These are phyloP conservation scores for Tetradesmus lagerheimii DNA, from an alignment of 139 green algal genomes.

Conservation along the genomic window DNA sequence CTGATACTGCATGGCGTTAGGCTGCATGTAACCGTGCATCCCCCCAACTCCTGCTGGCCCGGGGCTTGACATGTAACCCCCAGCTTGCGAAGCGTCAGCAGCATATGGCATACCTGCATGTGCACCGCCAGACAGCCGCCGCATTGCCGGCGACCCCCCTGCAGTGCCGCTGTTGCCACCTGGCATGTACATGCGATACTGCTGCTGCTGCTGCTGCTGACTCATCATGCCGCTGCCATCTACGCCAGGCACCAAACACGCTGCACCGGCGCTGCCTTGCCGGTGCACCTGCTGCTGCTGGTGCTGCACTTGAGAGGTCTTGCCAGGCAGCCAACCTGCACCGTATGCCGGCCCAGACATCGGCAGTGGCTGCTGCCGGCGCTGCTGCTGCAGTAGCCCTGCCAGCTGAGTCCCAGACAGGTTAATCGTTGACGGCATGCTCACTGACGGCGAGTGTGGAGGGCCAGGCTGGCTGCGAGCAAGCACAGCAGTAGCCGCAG, in stretches of 20 bases:
- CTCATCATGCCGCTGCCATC: neutral
- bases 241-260: neutral
- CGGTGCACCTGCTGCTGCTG: neutral
- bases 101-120: neutral
- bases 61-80: neutral
- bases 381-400: conserved; percentile 39
- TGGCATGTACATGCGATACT: neutral
- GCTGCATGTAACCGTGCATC: neutral
- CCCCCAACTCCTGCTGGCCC: conserved; percentile 1
- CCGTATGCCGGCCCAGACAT: conserved; percentile 31
- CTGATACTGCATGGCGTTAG: neutral
- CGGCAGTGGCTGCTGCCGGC: conserved; percentile 10
- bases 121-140: neutral
- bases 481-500: neutral
- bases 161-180: too few relatives aligned
- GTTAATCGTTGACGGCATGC: conserved; percentile 7
- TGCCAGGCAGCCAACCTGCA: conserved; percentile 12
- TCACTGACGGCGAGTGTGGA: neutral
- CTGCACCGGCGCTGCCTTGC: neutral
- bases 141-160: neutral
- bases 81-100: neutral
- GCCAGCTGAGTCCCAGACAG: conserved; percentile 21
- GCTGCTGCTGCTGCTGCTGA: conserved; percentile 15
- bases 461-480: neutral
- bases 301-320: conserved; percentile 4